A percentile compares a stretch with the other conserved stretches of the same genome.
These are phyloP conservation scores for Gentiana dahurica DNA, from an alignment of 257 asterid species.

Conservation along the genomic window DNA sequence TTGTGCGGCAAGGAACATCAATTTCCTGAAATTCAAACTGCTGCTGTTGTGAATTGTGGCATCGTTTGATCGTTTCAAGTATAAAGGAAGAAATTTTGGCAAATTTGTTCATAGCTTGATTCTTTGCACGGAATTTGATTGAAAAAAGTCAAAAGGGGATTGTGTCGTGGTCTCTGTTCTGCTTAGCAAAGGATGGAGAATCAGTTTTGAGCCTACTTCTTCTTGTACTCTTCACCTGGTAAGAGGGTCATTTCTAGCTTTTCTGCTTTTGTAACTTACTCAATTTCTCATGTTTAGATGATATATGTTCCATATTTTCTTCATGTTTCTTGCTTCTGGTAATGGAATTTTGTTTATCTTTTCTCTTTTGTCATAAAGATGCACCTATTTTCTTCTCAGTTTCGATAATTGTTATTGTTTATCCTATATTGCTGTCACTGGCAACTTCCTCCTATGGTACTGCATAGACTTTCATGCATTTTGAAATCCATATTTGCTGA, in stretches of 20 bases:
- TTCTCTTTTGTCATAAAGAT: no score
- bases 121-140: not conserved
- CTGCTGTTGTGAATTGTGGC: not conserved
- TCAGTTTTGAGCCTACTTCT: not conserved
- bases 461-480: no score
- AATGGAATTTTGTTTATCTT: no score
- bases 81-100: not conserved
- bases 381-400: no score
- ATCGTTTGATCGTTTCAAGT: not conserved
- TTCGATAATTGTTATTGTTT: no score
- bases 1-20: conserved; percentile 11
- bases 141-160: not conserved
- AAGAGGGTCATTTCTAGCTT: not conserved
- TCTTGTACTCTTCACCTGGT: conserved; percentile 3
- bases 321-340: no score
- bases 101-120: not conserved
- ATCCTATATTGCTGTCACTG: no score
- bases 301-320: no score
- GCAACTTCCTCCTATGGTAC: no score
- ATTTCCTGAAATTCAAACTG: conserved; percentile 1
- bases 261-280: not conserved
- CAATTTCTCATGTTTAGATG: no score
- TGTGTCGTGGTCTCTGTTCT: conserved; percentile 2
- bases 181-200: not conserved
- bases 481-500: no score